Percentiles rank a stretch among this genome's conserved stretches.
Conservation (phyloP, 352 stramenopile genomes). For the Globisporangium viniferum region DNA sequence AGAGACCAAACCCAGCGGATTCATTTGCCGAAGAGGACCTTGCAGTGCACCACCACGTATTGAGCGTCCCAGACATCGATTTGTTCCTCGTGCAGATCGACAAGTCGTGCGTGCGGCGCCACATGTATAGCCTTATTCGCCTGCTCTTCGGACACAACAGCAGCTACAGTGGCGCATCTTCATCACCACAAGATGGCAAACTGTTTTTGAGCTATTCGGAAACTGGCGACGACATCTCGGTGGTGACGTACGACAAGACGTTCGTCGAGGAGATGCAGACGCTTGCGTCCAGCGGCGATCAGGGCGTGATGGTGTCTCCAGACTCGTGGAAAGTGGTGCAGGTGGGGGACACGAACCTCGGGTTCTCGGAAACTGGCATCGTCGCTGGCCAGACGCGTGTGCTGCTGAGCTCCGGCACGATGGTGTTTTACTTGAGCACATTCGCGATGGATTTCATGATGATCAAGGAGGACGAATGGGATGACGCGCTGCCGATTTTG, state of each 20-base stretch:
- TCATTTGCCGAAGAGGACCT: conserved; percentile 16
- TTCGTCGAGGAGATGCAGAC: conserved; percentile 39
- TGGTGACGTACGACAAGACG: conserved; percentile 45
- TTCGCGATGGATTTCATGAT: conserved; percentile 72
- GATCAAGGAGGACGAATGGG: conserved; percentile 72
- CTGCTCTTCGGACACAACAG: conserved; percentile 37
- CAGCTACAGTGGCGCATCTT: background rate
- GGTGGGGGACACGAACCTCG: conserved; percentile 56
- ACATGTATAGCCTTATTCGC: conserved; percentile 58
- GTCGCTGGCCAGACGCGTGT: conserved; percentile 64
- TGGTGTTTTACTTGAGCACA: conserved; percentile 69
- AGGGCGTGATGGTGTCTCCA: conserved; percentile 55
- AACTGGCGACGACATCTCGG: conserved; percentile 50
- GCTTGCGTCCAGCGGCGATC: conserved; percentile 32
- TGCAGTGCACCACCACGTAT: conserved; percentile 40
- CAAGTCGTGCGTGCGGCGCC: conserved; percentile 33
- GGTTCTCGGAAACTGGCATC: conserved; percentile 59
- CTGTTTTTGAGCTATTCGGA: conserved; percentile 65
- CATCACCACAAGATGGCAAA: conserved; percentile 12
- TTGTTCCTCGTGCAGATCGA: conserved; percentile 57
- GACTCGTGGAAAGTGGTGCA: conserved; percentile 66
- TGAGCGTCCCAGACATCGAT: conserved; percentile 54
- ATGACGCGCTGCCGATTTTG: conserved; percentile 42
- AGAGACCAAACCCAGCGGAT: background rate
- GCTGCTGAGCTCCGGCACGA: conserved; percentile 50